Evolutionary conservation across 2,329 filamentous ascomycete genomes (phyloP), one percentile per base, ranked within the genome.

Genomic region (Talaromyces piceae): DNA sequence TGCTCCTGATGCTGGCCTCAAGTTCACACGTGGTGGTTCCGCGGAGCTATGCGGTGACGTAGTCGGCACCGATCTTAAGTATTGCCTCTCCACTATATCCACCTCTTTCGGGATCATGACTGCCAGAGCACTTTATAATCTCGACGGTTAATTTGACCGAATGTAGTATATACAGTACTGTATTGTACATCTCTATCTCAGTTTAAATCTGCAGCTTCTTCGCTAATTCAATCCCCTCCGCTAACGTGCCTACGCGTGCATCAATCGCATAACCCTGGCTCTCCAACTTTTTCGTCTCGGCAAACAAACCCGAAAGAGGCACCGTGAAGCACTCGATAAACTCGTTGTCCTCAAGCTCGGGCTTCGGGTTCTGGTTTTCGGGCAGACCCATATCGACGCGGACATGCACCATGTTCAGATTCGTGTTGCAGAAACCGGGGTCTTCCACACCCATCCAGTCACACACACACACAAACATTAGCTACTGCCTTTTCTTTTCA

Each of bases 311-410:
- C 18, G 68, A 72, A 41, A 91, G 63, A 5, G 82, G 83, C 6
- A 88, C 76, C 7, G 79, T 80, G 61, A 91, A 91, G 28, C 84
- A 83, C 65, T 91, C 86, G 61, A 91, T 91, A 63, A 90, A 91
- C 69, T 91, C 87, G 56, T 82, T 84, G 23, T 90, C 87, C 63
- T 91, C 87, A 5, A 91, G 74, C 62, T 86, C 72, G 0, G 87
- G 83, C 65, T 82, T 76, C 1, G 81, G 81, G 49, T 86, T 74
- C 63, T 84, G 78, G 63, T 91, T 91, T 59, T 82, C 82, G 0
- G 84, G 78, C 1, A 82, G 71, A 4, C 71, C 76, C 76, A 87
- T 80, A 66, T 91, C 86, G 56, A 91, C 80, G 1, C 74, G 78
- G 39, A 91, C 80, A 62, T 91, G 86, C 12, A 91, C 81, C 69